phyloP scores from a whole-genome alignment of 345 rosid species.

The Camelina laxa region DNA sequence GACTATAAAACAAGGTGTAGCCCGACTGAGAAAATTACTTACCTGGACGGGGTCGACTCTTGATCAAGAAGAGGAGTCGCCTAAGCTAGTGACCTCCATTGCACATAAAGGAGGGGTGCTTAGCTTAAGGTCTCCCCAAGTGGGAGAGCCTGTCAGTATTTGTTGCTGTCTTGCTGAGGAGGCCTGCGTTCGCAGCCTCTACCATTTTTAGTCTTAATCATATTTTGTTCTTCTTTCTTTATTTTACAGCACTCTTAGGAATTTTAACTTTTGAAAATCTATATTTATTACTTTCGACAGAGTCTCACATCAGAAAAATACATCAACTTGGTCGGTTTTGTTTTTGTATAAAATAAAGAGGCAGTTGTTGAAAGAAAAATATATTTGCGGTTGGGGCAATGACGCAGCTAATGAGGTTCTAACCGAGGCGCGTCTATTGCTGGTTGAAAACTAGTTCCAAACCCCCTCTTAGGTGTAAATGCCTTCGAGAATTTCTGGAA shows the following conservation, averaged over 20 bases:
- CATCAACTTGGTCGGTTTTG: background rate
- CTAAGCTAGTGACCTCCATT: background rate
- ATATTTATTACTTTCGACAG: no score
- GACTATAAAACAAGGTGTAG: background rate
- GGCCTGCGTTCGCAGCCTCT: background rate
- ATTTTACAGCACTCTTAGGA: no score
- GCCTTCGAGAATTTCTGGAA: background rate
- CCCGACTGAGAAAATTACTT: background rate
- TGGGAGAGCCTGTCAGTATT: slow-evolving; percentile 6
- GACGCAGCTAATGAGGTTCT: slow-evolving; percentile 48
- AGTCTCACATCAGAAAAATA: background rate
- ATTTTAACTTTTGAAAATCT: no score
- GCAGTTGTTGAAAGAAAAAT: background rate
- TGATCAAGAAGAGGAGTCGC: background rate
- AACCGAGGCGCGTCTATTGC: slow-evolving; percentile 51
- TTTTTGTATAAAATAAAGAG: background rate
- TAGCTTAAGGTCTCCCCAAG: background rate
- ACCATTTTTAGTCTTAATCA: background rate
- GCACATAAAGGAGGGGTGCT: background rate
- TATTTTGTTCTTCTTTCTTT: no score
- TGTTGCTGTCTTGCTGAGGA: background rate
- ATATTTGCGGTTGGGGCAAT: slow-evolving; percentile 48
- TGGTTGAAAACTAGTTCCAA: slow-evolving; percentile 54
- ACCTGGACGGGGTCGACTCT: background rate
- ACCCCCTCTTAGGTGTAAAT: slow-evolving; percentile 41